Base-by-base conservation (phyloP, 192 early-diverging fungal species). In the Rhizoclosmatium globosum region DNA sequence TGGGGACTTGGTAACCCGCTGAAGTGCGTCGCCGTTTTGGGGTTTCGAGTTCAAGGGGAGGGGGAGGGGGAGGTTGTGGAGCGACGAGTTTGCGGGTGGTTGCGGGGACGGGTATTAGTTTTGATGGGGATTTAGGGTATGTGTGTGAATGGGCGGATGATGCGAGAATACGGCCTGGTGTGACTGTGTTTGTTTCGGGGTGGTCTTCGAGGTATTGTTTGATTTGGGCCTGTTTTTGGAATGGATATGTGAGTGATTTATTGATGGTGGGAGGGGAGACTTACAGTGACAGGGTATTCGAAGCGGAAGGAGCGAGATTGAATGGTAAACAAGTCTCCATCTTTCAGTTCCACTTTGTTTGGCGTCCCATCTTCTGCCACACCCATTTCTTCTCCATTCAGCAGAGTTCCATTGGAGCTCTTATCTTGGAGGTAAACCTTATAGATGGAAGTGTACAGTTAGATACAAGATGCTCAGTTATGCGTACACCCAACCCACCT, bases 331-430 rank as follows among this genome's bases (percentile, higher is more conserved):
- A 59, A 9, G 45, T 74, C 72, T 17, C 59, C 59, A 19, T 74
- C 21, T 4, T 61, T 45, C 19, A 74, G 45, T 4, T 19, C 19
- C 17, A 57, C 70, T 0, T 47, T 42, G 23, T n/a, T 38, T 9
- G 17, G 9, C 1, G 15, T 71, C 19, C 70, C 47, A 39, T 19
- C 43, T 19, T 71, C 70, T 19, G n/a, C 47, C 7, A 64, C 13
- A n/a, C 46, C 46, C 39, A 68, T 4, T 11, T 68, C 66, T 45
- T 44, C 9, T 68, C 59, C 59, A 48, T 74, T 74, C 41, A 74
- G 44, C 59, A 74, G 38, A 41, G 72, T 74, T 4, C 72, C 72
- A 56, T 74, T 74, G 41, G 72, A 74, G 21, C 44, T 48, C 13
- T 15, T 74, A 43, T 74, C 72, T 4, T 43, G 17, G 6, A 74